Evolutionary conservation across 768 basidiomycete genomes (phyloP).

Genomic region (Strobilomyces confusus): DNA sequence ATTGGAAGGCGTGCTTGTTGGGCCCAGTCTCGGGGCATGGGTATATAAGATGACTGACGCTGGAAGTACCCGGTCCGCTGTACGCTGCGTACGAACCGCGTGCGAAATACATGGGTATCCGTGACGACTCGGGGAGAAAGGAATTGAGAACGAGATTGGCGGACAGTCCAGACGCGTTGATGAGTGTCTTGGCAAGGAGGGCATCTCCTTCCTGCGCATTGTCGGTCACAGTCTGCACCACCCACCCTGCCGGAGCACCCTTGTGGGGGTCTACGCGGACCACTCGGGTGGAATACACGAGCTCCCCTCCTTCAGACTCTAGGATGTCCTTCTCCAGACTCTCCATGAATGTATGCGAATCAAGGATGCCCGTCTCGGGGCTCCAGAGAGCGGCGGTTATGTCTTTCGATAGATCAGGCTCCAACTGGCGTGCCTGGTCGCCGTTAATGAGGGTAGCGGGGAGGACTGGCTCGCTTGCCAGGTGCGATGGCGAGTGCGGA

Average conservation of each 20-base stretch:
- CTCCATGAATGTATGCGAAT: slow-evolving; percentile 81
- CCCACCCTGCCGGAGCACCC: slow-evolving; percentile 59
- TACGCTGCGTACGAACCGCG: slow-evolving; percentile 89
- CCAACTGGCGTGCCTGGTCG: slow-evolving; percentile 63
- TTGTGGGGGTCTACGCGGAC: slow-evolving; percentile 76
- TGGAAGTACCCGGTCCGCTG: slow-evolving; percentile 66
- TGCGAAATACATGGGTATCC: slow-evolving; percentile 75
- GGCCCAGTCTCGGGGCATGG: slow-evolving; percentile 74
- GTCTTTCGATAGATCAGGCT: slow-evolving; percentile 74
- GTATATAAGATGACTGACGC: slow-evolving; percentile 79
- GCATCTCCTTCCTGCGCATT: slow-evolving; percentile 51
- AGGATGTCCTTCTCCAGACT: slow-evolving; percentile 78
- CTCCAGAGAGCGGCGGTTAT: slow-evolving; percentile 76
- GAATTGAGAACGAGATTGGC: slow-evolving; percentile 69
- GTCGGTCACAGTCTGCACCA: slow-evolving; percentile 73
- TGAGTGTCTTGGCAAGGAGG: slow-evolving; percentile 66
- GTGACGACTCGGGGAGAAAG: slow-evolving; percentile 50
- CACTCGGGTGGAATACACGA: slow-evolving; percentile 76
- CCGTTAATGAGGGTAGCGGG: slow-evolving; percentile 68
- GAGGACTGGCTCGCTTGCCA: slow-evolving; percentile 36
- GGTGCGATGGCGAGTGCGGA: slow-evolving; percentile 30
- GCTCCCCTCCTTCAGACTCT: slow-evolving; percentile 61
- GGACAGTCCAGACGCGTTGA: slow-evolving; percentile 81
- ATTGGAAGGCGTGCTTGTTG: slow-evolving; percentile 65
- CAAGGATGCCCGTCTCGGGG: slow-evolving; percentile 86